Conservation (phyloP, 2,329 filamentous ascomycete genomes). For the Beauveria scarabaeidicola region DNA sequence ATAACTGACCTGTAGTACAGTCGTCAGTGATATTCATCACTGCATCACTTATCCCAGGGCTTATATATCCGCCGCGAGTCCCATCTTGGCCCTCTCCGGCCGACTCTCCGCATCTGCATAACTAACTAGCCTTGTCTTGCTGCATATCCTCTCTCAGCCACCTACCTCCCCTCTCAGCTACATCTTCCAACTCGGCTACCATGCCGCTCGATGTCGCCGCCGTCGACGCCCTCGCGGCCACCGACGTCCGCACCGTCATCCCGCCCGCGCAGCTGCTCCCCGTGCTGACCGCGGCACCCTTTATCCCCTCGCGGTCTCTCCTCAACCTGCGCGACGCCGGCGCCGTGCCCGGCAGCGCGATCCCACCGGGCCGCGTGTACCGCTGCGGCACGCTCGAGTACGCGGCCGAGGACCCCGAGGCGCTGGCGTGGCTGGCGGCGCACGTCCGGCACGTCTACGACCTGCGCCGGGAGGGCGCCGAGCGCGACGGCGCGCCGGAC, state of each 20-base stretch:
- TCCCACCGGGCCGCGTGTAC: slow-evolving; percentile 35
- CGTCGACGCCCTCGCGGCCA: slow-evolving; percentile 31
- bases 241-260: slow-evolving; percentile 32
- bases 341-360: slow-evolving; percentile 30
- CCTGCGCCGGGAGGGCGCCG: slow-evolving; percentile 34
- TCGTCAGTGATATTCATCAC: not conserved
- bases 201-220: slow-evolving; percentile 20
- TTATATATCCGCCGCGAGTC: not conserved
- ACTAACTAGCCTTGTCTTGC: too few species aligned
- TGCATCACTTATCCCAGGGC: not conserved
- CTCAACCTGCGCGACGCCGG: slow-evolving; percentile 47
- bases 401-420: slow-evolving; percentile 21
- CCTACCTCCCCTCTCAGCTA: not conserved
- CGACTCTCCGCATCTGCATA: not conserved
- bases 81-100: not conserved
- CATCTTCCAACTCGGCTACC: not conserved
- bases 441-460: slow-evolving; percentile 41
- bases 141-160: too few species aligned
- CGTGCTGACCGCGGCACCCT: slow-evolving; percentile 34
- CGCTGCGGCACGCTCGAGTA: slow-evolving; percentile 37
- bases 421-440: slow-evolving; percentile 26
- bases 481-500: slow-evolving; percentile 35
- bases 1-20: not conserved
- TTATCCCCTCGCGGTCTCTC: slow-evolving; percentile 36
- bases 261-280: slow-evolving; percentile 26